Evolutionary conservation across 2,329 filamentous ascomycete species (phyloP).

Genomic region (Aspergillus niger): DNA sequence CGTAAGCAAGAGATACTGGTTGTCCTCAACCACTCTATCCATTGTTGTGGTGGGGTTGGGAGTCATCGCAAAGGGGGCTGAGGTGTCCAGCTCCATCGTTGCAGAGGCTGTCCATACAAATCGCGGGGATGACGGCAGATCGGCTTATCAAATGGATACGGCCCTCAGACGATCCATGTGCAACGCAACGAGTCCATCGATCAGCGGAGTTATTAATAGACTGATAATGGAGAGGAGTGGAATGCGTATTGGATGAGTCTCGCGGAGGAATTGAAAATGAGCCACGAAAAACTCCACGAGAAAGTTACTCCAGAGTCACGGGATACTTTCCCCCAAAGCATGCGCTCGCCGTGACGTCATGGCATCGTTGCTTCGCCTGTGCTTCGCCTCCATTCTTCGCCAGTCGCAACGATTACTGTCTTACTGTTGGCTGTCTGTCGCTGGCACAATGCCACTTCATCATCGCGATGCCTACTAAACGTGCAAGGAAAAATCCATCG

Average conservation of each 20-base stretch:
- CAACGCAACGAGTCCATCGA: slow-evolving; percentile 6
- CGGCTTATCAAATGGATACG: background rate
- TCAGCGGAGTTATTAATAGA: slow-evolving; percentile 1
- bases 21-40: background rate
- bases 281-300: background rate
- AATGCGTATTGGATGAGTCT: background rate
- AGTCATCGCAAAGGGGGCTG: background rate
- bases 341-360: slow-evolving; percentile 6
- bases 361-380: background rate
- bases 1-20: background rate
- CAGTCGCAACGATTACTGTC: background rate
- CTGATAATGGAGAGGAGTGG: background rate
- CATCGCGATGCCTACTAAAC: slow-evolving; percentile 9
- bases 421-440: background rate
- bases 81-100: slow-evolving; percentile 3
- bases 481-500: slow-evolving; percentile 4
- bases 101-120: background rate
- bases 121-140: background rate
- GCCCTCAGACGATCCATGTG: background rate
- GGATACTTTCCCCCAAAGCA: background rate
- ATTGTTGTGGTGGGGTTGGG: background rate
- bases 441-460: background rate
- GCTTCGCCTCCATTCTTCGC: background rate
- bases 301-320: background rate
- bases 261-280: background rate